Base-by-base conservation (phyloP, 306 rosid species). In the Ochetophila trinervis region DNA sequence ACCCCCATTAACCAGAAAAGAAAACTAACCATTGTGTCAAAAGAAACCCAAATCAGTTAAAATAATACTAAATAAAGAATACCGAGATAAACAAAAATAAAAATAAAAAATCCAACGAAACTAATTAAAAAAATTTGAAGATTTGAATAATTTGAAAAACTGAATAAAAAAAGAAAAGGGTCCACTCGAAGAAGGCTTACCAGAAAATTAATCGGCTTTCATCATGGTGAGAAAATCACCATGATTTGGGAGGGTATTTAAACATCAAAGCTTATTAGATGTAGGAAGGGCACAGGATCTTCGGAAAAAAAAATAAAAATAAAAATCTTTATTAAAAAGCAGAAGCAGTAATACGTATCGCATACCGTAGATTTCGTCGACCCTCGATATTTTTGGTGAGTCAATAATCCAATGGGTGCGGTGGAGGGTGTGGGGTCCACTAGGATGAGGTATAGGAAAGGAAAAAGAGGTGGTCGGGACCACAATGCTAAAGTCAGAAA, bases 401-500 rank as follows among this genome's bases (percentile, higher is more conserved):
- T 54, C 16, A 45, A 58, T 15, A 23, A 34, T 45, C 7, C 23
- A n/a, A 8, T 7, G 53, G 67, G 4, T 24, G 57, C 8, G 51
- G 56, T 68, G 68, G 60, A 14, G 35, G 32, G 42, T 19, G 60
- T 62, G 76, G 78, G 79, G 30, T n/a, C 78, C 74, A 59, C 61
- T 51, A 48, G 34, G 45, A 15, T 6, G 55, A 20, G 19, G 11
- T 19, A 14, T 14, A 36, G 48, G 16, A 64, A 40, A 63, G 62
- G 69, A 64, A 73, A 69, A 53, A 16, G 66, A 36, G 42, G 42
- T 6, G 10, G 72, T 57, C 70, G 83, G 84, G 79, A 51, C 87
- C 83, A 72, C 20, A 34, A 0, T 0, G 52, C 21, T 4, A 72
- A 82, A 86, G 89, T 83, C 87, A 80, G 69, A 76, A 66, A 77